Base-by-base conservation (phyloP, 2,329 filamentous ascomycete species). In the Passalora sequoiae region DNA sequence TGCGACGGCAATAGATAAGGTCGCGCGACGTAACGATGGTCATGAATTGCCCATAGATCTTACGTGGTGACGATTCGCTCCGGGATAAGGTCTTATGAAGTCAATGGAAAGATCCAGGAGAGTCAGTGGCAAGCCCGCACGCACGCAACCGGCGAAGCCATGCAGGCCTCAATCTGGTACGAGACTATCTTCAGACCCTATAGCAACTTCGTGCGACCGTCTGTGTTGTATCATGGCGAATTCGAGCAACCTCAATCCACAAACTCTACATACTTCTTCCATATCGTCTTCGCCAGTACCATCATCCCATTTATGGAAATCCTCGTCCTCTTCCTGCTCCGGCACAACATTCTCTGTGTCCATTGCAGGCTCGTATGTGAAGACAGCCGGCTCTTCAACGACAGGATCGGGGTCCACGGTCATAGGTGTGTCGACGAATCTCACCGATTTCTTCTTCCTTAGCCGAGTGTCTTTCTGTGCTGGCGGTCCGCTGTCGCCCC, bases 201-300 rank as follows among this genome's bases (percentile, higher is more conserved):
- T 16, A 4, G 38, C 21, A 21, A 35, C 28, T 12, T 22, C 16
- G 58, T 79, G 76, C 55, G 73, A 78, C 17, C 75, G 68, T 28
- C 66, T 60, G 57, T 84, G 80, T 4, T 80, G 78, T 4, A 67
- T 56, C 60, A 78, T 68, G 4, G 79, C 79, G 62, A 83, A 84
- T 1, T 61, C 38, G 3, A 79, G 78, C 52, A 83, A 72, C 3
- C 60, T 51, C 38, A 75, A 68, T 7, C 73, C 75, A 47, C 80
- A 83, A 7, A 67, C 53, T 2, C 52, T 10, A 66, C 66, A 62
- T 72, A 78, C 37, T n/a, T 59, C 43, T 7, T 43, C 36, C 27
- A 43, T 36, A 16, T 52, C 50, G 31, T 53, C 47, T 25, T 50
- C 50, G 19, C 36, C 46, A 8, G 53, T 50, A 5, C 38, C 51